These are phyloP conservation scores for Naegleria fowleri DNA, from an alignment of 208 protist genomes.

Conservation along the genomic window DNA sequence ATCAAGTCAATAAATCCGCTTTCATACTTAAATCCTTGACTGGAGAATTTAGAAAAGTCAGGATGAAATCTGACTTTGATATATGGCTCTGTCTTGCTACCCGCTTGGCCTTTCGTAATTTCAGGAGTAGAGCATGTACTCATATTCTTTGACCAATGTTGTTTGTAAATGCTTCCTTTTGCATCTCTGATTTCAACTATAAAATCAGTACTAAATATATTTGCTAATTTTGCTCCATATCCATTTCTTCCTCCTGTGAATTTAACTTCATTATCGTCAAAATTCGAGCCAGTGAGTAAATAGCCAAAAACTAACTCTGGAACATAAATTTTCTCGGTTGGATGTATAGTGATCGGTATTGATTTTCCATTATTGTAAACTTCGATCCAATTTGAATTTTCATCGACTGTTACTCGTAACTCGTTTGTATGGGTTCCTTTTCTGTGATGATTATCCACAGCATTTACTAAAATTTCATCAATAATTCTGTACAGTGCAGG, in stretches of 20 bases:
- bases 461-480: constrained; percentile 97
- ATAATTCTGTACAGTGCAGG: constrained; percentile 94
- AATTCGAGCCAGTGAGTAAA: constrained; percentile 92
- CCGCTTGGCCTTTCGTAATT: not conserved
- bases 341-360: constrained; percentile 81
- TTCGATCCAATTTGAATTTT: constrained; percentile 56
- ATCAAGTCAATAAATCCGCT: constrained; percentile 71
- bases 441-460: constrained; percentile 87
- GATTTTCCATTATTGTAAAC: constrained; percentile 86
- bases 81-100: constrained; percentile 55
- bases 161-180: constrained; percentile 74
- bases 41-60: constrained; percentile 72
- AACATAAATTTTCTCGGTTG: constrained; percentile 84
- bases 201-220: constrained; percentile 98
- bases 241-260: constrained; percentile 92
- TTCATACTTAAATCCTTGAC: constrained; percentile 55
- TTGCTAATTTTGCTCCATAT: constrained; percentile 95
- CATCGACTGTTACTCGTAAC: constrained; percentile 51
- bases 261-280: constrained; percentile 81
- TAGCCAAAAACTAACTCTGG: constrained; percentile 95
- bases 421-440: constrained; percentile 29
- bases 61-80: constrained; percentile 75
- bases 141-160: constrained; percentile 97
- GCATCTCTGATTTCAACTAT: constrained; percentile 85
- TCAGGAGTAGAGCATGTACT: constrained; percentile 34